Base-by-base conservation (phyloP, 345 rosid species). In the Aquilaria malaccensis region DNA sequence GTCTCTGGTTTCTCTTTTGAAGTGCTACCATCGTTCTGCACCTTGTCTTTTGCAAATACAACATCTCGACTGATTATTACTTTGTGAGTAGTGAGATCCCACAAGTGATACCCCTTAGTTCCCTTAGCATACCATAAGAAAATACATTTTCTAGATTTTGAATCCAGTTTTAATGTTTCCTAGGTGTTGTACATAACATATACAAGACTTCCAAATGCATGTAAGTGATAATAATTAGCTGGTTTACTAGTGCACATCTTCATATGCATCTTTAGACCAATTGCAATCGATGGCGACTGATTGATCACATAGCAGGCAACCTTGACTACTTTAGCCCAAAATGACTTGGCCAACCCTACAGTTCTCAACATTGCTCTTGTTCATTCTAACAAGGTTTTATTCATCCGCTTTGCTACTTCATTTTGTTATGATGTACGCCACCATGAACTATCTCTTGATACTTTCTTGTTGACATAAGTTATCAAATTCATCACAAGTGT, bases 61-160 rank as follows among this genome's bases (percentile, higher is more conserved):
- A 10, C 14, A 48, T 48, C 51, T 48, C 51, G 2, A 13, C 51
- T 48, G 14, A 48, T 13, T 2, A 48, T 13, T 10, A 48, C 14
- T 10, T 48, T 48, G 9, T 10, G 51, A 10, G 51, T 10, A 48
- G 51, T 13, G 51, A 10, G 51, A 52, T 13, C 22, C 10, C 30
- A 52, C 29, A 13, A 14, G 54, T 15, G 13, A 50, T 50, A 50
- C 54, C 54, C 10, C 13, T 50, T 50, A 11, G n/a, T 15, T 10
- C n/a, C n/a, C 0, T 50, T n/a, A 55, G 15, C 41, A 55, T 55
- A 55, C 4, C 59, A 3, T 0, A 30, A 30, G 45, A 55, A 55
- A 22, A 30, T 31, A 45, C 41, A 56, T 56, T 59, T 50, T 15
- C 54, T 50, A n/a, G 55, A 52, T 52, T 52, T 52, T 52, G 30